Evolutionary conservation across 116 monocot species (phyloP).

Genomic region (Trichopus zeylanicus): DNA sequence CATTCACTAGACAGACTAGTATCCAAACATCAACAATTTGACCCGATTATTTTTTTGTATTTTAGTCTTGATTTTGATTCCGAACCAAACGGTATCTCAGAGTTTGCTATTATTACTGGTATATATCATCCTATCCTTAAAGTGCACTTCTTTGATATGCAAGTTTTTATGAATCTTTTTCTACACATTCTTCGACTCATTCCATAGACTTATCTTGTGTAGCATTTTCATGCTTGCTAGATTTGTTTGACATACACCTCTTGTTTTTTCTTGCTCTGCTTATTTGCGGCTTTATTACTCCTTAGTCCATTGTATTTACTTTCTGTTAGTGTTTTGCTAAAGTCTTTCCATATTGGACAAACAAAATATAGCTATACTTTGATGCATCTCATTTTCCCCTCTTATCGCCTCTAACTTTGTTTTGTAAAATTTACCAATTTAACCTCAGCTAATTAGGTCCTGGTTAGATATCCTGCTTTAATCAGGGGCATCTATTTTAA

Average conservation of each 20-base stretch:
- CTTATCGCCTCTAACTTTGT: neutral
- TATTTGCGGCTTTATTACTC: no score
- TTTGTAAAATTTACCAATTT: neutral
- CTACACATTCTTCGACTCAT: neutral
- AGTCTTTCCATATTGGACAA: no score
- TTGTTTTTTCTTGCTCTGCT: no score
- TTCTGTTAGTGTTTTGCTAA: no score
- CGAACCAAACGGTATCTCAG: neutral
- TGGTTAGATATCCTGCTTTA: no score
- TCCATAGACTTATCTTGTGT: neutral
- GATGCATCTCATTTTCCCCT: no score
- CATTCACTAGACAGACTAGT: no score
- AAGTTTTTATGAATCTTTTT: neutral
- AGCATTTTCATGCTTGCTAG: neutral
- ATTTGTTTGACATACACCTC: neutral
- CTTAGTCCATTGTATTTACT: no score
- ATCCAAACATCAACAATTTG: no score
- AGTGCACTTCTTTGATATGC: neutral
- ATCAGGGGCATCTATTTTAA: conserved; percentile 1
- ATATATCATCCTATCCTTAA: neutral
- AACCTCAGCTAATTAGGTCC: no score
- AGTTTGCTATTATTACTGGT: neutral
- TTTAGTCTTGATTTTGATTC: neutral
- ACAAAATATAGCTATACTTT: no score
- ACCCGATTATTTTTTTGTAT: no score